phyloP scores from a whole-genome alignment of 257 asterid species.

The Ilex asprella region DNA sequence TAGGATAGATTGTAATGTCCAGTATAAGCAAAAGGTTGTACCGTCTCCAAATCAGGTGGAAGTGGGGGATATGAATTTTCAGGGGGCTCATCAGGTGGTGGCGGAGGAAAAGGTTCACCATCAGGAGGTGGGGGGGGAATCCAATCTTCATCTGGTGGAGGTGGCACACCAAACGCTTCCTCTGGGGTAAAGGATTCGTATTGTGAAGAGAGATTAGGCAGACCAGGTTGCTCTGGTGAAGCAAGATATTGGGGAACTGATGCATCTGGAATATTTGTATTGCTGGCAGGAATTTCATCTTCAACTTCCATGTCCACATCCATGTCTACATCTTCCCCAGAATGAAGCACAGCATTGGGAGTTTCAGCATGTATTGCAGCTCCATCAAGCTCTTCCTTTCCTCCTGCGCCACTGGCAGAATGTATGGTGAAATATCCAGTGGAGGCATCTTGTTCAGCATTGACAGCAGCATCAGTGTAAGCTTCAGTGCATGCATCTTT shows the following conservation, averaged over 20 bases:
- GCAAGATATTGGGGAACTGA: slow-evolving; percentile 25
- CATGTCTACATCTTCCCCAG: slow-evolving; percentile 80
- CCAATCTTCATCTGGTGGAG: slow-evolving; percentile 57
- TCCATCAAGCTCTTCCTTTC: slow-evolving; percentile 25
- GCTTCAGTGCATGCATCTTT: slow-evolving; percentile 24
- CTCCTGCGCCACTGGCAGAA: slow-evolving; percentile 22
- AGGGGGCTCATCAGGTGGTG: slow-evolving; percentile 84
- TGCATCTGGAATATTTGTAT: slow-evolving; percentile 20
- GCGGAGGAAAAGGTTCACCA: slow-evolving; percentile 81
- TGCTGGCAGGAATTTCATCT: slow-evolving; percentile 43
- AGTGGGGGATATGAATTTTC: slow-evolving; percentile 42
- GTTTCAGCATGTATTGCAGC: slow-evolving; percentile 28
- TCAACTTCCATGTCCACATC: slow-evolving; percentile 99
- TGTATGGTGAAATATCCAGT: slow-evolving; percentile 11
- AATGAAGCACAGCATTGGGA: slow-evolving; percentile 26
- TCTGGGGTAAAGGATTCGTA: slow-evolving; percentile 23
- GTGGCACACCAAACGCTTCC: slow-evolving; percentile 23
- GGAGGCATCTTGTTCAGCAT: slow-evolving; percentile 19
- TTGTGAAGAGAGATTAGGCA: slow-evolving; percentile 17
- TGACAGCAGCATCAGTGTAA: slow-evolving; percentile 20
- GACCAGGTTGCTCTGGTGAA: slow-evolving; percentile 26
- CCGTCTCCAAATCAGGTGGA: slow-evolving; percentile 35
- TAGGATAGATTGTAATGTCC: slow-evolving; percentile 49
- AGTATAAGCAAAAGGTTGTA: slow-evolving; percentile 46
- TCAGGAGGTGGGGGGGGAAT: slow-evolving; percentile 94